Evolutionary conservation across 2,329 filamentous ascomycete species (phyloP), one percentile per base, ranked within the genome.

Genomic region (Rosellinia necatrix): DNA sequence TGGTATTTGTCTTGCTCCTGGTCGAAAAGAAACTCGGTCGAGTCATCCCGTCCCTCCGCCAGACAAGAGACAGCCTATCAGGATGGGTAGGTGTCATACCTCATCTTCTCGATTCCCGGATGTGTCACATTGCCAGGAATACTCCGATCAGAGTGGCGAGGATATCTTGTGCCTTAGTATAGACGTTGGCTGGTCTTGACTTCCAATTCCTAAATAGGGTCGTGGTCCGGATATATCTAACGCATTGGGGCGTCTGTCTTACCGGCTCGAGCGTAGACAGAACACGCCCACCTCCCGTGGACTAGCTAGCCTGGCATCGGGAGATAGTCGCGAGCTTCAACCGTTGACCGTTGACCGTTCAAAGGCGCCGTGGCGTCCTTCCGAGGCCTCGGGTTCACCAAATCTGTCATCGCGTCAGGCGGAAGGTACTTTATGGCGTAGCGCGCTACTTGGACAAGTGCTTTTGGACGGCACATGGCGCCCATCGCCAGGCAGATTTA

Each of bases 301-400:
- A n/a, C 38, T 27, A 10, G n/a, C 55, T 57, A 50, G 47, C 22
- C 55, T 57, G 48, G 47, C 22, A 53, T 32, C 43, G 49, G 49
- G 48, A 58, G 56, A 56, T 49, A 34, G 29, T 53, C 41, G 6
- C 22, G 49, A 42, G 53, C 50, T 32, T 55, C 32, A 50, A 52
- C 53, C 57, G 56, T 59, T 34, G 17, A 49, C 46, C 49, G 41
- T 60, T 49, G 17, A 49, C 46, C 49, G 41, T 60, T 49, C 24
- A 19, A 29, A 46, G 38, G 38, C 43, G 35, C 43, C n/a, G 41
- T 51, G 41, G 55, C 43, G 29, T 54, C 17, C 49, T 49, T 42
- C 53, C 56, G 48, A 38, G 49, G 40, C 32, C 44, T 50, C 38
- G 56, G 52, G 56, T 46, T 51, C 17, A 4, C 46, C 38, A 40